Conservation (phyloP, 169 alveolate species). For the Plasmodium cynomolgi region DNA sequence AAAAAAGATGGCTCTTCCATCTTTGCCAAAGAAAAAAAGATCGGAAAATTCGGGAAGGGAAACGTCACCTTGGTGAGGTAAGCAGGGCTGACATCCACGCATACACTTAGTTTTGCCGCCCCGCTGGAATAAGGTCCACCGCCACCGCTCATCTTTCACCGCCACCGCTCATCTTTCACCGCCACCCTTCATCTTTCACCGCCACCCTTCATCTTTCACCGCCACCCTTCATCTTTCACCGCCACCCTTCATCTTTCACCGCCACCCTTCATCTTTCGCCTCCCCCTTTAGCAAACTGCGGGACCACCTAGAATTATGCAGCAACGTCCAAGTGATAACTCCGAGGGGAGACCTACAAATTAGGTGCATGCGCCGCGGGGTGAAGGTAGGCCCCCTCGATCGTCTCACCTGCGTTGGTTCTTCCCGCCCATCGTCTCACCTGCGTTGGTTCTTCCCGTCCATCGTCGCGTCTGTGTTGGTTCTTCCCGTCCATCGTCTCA, state of each 20-base stretch:
- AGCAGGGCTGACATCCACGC: not conserved
- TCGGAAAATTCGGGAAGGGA: constrained; percentile 14
- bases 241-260: not conserved
- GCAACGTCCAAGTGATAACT: not conserved
- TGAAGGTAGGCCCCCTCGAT: constrained; percentile 11
- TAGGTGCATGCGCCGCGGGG: not conserved
- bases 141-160: not conserved
- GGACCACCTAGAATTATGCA: constrained; percentile 29
- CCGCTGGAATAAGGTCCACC: not conserved
- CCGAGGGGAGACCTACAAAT: not conserved
- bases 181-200: not conserved
- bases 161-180: too few relatives aligned
- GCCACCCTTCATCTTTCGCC: not conserved
- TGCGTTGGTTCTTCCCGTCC: not conserved
- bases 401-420: not conserved
- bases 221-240: not conserved
- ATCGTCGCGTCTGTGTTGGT: not conserved
- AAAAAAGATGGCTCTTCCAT: not conserved
- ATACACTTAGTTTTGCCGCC: not conserved
- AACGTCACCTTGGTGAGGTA: constrained; percentile 22
- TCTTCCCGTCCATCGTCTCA: not conserved
- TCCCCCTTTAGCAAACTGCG: constrained; percentile 6
- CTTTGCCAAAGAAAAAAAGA: constrained; percentile 7
- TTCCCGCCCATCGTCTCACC: not conserved
- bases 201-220: not conserved